Base-by-base conservation (phyloP, 2,329 filamentous ascomycete genomes). In the Penicillium capsulatum region DNA sequence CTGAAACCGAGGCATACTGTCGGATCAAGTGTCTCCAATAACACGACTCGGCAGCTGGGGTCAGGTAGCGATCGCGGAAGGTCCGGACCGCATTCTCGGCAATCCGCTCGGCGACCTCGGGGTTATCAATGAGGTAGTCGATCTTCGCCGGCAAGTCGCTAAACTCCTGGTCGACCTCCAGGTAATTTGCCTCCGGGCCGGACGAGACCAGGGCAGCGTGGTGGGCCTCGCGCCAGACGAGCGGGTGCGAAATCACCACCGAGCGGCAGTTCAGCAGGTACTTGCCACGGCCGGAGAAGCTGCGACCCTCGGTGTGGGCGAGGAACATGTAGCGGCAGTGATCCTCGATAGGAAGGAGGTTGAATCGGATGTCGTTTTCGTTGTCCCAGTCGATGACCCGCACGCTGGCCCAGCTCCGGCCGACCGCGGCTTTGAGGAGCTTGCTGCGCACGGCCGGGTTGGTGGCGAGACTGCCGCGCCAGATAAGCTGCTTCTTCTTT, bases 311-410 rank as follows among this genome's bases (percentile, higher is more conserved):
- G 1, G 72, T 73, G 40, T 77, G 73, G 2, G 70, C 68, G 1
- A 76, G 64, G 50, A 71, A 78, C 59, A 73, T 73, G 51, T 76
- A 78, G 17, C 65, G 64, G 53, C 75, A 78, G 55, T 76, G 73
- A 28, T 77, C 73, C 29, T 72, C 67, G 33, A 76, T 74, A 1
- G 67, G 65, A 2, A 75, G 48, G 7, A 73, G 66, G 35, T 73
- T 67, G 30, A 60, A 55, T 3, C 59, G 53, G 28, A 68, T 57
- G 20, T 61, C 60, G 3, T 65, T 59, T 13, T 63, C 60, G 27
- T 68, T 54, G 19, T 59, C 59, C 68, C 69, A 72, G 40, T 66
- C 59, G 24, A 71, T 58, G 1, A 57, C 54, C 9, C 59, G 57
- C 3, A 76, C 67, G 39, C 69, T 71, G 1, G 69, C 66, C 73